Conservation (phyloP, 257 asterid species). For the Salvia miltiorrhiza region DNA sequence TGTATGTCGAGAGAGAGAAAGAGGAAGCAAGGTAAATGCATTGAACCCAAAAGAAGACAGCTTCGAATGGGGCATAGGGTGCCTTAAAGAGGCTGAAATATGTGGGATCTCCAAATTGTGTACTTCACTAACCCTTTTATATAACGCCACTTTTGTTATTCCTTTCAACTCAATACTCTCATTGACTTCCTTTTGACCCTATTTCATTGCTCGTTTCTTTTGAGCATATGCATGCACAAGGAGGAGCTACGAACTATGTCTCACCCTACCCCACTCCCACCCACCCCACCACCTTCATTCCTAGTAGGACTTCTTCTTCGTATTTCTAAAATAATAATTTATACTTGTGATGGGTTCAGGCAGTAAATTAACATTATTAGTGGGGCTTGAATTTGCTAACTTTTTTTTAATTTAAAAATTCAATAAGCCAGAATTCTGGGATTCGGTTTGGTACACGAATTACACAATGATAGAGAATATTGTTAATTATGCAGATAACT, state of each 20-base stretch:
- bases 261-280: conserved; percentile 27
- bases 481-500: no score
- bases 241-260: conserved; percentile 19
- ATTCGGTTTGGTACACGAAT: no score
- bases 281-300: not conserved
- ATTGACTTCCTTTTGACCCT: conserved; percentile 54
- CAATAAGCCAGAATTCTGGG: no score
- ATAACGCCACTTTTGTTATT: conserved; percentile 27
- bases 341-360: no score
- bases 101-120: conserved; percentile 39
- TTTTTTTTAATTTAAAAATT: no score
- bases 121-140: conserved; percentile 16
- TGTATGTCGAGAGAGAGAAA: not conserved
- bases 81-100: conserved; percentile 37
- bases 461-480: no score
- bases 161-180: conserved; percentile 24
- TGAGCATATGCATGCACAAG: conserved; percentile 72
- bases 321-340: no score
- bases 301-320: no score
- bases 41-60: conserved; percentile 44
- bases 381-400: no score
- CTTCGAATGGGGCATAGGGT: conserved; percentile 40
- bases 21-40: conserved; percentile 29
- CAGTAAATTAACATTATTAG: no score
- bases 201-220: conserved; percentile 42